Evolutionary conservation across 176 grass and related monocot genomes (phyloP).

Genomic region (Ensete glaucum): DNA sequence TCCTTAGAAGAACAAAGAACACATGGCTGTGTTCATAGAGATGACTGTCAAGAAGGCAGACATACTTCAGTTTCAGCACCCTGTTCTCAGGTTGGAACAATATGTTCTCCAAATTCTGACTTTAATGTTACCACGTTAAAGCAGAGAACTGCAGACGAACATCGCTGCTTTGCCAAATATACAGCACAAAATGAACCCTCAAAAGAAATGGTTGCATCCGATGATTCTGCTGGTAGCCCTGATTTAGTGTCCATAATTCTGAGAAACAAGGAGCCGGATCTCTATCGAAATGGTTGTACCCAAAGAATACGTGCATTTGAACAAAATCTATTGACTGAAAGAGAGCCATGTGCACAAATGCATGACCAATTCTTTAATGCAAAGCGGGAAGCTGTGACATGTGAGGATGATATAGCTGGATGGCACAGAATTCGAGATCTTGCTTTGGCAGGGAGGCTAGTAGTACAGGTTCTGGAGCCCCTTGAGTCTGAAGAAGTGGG

Average conservation of each 20-base stretch:
- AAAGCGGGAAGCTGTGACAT: constrained; percentile 11
- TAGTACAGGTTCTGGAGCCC: background rate
- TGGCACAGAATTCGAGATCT: background rate
- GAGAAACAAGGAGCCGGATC: constrained; percentile 55
- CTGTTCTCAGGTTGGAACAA: constrained; percentile 17
- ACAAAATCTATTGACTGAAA: constrained; percentile 29
- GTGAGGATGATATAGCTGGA: background rate
- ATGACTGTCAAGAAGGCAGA: constrained; percentile 20
- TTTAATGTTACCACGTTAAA: constrained; percentile 19
- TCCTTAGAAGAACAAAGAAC: constrained; percentile 21
- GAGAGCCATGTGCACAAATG: constrained; percentile 29
- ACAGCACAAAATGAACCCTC: constrained; percentile 15
- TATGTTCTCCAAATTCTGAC: constrained; percentile 29
- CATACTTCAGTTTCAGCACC: constrained; percentile 16
- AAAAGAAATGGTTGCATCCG: constrained; percentile 23
- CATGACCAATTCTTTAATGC: constrained; percentile 20
- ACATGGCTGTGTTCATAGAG: constrained; percentile 11
- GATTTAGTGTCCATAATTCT: constrained; percentile 37
- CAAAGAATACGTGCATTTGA: constrained; percentile 73
- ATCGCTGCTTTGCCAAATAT: constrained; percentile 11
- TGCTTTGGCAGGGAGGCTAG: background rate
- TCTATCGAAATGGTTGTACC: constrained; percentile 61
- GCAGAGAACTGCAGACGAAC: background rate
- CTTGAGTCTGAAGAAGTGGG: constrained; percentile 1
- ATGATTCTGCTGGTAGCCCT: constrained; percentile 21